Conservation (phyloP, 768 basidiomycete genomes). For the Terana coerulea region DNA sequence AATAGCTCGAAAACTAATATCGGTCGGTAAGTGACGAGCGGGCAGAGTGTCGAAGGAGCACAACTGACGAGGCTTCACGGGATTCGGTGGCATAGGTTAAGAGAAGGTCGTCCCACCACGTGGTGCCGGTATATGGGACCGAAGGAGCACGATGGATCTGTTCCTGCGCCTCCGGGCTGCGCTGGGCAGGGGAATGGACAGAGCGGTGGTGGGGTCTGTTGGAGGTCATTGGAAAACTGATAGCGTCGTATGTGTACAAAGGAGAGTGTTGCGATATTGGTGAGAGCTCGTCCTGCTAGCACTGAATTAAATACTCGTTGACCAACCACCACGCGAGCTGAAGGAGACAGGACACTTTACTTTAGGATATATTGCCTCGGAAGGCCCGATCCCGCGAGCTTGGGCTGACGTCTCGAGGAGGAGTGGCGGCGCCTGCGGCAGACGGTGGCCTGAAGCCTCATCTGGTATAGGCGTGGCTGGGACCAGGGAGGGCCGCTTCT, state of each 20-base stretch:
- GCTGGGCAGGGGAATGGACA: conserved; percentile 18
- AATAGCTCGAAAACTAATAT: conserved; percentile 44
- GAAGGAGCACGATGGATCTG: conserved; percentile 23
- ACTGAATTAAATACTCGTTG: conserved; percentile 29
- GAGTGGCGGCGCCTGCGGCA: conserved; percentile 19
- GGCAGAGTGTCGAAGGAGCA: background rate
- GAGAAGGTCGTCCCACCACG: conserved; percentile 50
- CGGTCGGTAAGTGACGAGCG: background rate
- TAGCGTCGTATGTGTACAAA: conserved; percentile 16
- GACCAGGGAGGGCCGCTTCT: conserved; percentile 17
- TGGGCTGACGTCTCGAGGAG: conserved; percentile 24
- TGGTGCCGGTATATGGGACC: conserved; percentile 31
- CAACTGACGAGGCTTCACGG: conserved; percentile 40
- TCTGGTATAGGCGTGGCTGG: conserved; percentile 16
- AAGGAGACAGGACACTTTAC: conserved; percentile 19
- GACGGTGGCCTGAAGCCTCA: conserved; percentile 18
- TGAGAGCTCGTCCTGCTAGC: conserved; percentile 25
- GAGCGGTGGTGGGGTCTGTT: conserved; percentile 28
- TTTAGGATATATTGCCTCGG: conserved; percentile 28
- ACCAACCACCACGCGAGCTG: conserved; percentile 16
- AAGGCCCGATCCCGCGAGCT: conserved; percentile 15
- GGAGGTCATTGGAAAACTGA: conserved; percentile 10
- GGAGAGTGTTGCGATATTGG: conserved; percentile 21
- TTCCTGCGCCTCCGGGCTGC: conserved; percentile 8
- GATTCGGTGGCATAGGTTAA: conserved; percentile 34